Base-by-base conservation (phyloP, 495 filamentous ascomycete species). In the Staphylotrichum longicolle region DNA sequence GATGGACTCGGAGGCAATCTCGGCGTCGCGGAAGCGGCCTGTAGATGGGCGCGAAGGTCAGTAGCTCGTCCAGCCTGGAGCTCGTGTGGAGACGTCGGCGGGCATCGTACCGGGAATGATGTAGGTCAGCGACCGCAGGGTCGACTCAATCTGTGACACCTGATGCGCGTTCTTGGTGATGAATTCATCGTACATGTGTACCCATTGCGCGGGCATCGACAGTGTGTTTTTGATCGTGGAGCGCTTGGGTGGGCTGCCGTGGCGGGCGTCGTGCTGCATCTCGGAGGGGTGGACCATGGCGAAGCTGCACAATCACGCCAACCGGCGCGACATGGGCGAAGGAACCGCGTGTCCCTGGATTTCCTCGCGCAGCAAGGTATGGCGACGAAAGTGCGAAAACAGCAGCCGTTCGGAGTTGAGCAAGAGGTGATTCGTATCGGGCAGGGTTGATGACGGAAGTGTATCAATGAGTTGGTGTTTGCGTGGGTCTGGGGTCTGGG, bases 21-120 rank as follows among this genome's bases (percentile, higher is more conserved):
- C 93, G 40, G 92, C 90, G 70, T 98, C 93, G 64, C 91, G 86
- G 74, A 95, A 96, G 54, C 92, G 91, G 61, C 93, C 91, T 92
- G 63, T 4, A 15, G 7, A 10, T n/a, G 2, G 11, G 50, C 39
- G 3, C 39, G 33, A 48, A 11, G 33, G 72, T 66, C 34, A 69
- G 58, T 50, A 27, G 53, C 3, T 32, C 7, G 14, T 12, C 14
- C 8, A 7, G 15, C 32, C 3, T 10, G 7, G 34, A 7, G n/a
- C 10, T 39, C 45, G 14, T 3, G 37, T 8, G 9, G 34, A 9
- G 47, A 48, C 39, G 37, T 32, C 45, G 42, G 51, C 44, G 30
- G 42, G 34, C 14, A n/a, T 58, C 78, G 53, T 68, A 91, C 89
- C 91, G 51, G 94, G 94, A 33, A 98, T 93, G 67, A 98, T 93